Evolutionary conservation across 352 stramenopile species (phyloP), one percentile per base, ranked within the genome.

Genomic region (Saprolegnia diclina): DNA sequence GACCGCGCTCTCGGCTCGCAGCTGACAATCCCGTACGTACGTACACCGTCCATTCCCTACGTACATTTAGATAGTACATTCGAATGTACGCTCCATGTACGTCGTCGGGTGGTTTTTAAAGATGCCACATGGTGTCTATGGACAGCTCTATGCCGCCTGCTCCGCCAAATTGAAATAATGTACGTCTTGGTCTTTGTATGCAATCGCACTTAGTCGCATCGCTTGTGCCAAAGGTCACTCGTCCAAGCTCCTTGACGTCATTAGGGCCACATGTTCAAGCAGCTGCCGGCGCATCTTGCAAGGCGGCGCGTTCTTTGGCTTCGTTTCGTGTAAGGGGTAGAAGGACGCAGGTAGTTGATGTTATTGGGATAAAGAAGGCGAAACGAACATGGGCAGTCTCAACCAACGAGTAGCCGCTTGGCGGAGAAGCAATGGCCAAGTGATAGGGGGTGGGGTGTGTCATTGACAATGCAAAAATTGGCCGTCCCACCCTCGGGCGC

Each of bases 181-280:
- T 48, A 48, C 42, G 42, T 48, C 42, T 48, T 48, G 42, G 13
- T 48, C 13, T 48, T 48, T 48, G 42, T 48, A 48, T 48, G 42
- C 18, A 14, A n/a, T 3, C 42, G 42, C 42, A 48, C 42, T 48
- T 48, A 48, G 42, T 14, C 42, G 42, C 4, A 14, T n/a, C 13
- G 42, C 42, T n/a, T 7, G 13, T 4, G 42, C 42, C 42, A 48
- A 48, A 48, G 42, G 42, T 59, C 52, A 59, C 52, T 16, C 35
- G 52, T 21, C 52, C 19, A n/a, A 40, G 52, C 52, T 19, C 18
- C 18, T 48, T n/a, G 42, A 48, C 42, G 42, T 48, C 42, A 48
- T n/a, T 48, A n/a, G 42, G 24, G 35, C 24, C 52, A 59, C 52
- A 59, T 59, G 52, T 59, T 59, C 13, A 59, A 59, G 52, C 52